Conservation (phyloP, 768 basidiomycete genomes). For the Dioszegia hungarica region DNA sequence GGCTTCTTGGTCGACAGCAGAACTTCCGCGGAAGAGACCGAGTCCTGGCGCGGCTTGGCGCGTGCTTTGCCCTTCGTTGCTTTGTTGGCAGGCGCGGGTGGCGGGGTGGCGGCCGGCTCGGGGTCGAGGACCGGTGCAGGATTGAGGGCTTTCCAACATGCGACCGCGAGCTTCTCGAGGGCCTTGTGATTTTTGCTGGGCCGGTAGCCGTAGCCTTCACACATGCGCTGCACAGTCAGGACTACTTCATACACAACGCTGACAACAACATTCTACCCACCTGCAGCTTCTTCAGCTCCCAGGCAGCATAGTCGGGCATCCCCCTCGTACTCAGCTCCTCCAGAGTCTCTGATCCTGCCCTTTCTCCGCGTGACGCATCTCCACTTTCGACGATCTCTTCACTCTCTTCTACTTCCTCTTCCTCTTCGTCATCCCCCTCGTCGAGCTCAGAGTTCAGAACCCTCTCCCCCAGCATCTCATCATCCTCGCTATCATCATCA, state of each 20-base stretch:
- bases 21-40: constrained; percentile 26
- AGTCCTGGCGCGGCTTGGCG: not conserved
- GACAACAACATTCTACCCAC: too few relatives aligned
- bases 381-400: not conserved
- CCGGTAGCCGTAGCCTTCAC: constrained; percentile 23
- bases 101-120: not conserved
- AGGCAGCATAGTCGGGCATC: constrained; percentile 36
- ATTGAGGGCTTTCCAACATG: constrained; percentile 36
- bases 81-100: not conserved
- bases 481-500: constrained; percentile 1
- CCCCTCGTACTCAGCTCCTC: constrained; percentile 20
- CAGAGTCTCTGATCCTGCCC: constrained; percentile 3
- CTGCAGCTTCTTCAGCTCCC: constrained; percentile 29
- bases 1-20: constrained; percentile 23
- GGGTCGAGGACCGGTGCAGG: not conserved
- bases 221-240: constrained; percentile 17
- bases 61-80: not conserved
- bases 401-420: not conserved
- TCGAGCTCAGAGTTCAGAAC: not conserved
- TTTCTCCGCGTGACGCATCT: not conserved
- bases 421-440: constrained; percentile 5
- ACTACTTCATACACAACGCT: not conserved
- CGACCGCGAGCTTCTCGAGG: constrained; percentile 20
- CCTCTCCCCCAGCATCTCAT: constrained; percentile 1
- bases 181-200: constrained; percentile 15